Conservation (phyloP, 2,329 filamentous ascomycete species). For the Aureobasidium sp. region DNA sequence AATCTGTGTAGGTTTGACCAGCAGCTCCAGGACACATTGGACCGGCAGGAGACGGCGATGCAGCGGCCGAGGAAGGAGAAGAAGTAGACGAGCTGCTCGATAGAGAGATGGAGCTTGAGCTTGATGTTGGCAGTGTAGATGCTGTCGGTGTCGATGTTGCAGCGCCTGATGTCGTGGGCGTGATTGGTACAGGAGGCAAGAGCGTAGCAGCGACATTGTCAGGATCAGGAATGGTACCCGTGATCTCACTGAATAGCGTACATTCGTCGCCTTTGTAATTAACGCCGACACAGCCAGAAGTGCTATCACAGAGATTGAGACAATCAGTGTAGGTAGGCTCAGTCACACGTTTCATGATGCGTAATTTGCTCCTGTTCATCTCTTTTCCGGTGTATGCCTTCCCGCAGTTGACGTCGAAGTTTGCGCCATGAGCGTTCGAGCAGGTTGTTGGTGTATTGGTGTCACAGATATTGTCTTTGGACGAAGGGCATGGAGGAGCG, state of each 20-base stretch:
- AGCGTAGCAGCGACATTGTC: conserved; percentile 16
- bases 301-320: conserved; percentile 22
- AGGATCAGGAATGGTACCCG: conserved; percentile 21
- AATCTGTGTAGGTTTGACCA: conserved; percentile 19
- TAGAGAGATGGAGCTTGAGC: not conserved
- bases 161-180: conserved; percentile 4
- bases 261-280: conserved; percentile 25
- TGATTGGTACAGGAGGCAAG: not conserved
- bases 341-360: conserved; percentile 7
- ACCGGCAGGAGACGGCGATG: not conserved
- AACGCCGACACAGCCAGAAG: conserved; percentile 22
- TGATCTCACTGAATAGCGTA: conserved; percentile 24
- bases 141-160: not conserved
- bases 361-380: conserved; percentile 14
- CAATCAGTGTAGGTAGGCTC: conserved; percentile 19
- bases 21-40: conserved; percentile 19
- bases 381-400: conserved; percentile 19
- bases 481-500: conserved; percentile 9
- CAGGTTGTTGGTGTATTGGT: not conserved
- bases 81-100: not conserved
- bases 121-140: not conserved
- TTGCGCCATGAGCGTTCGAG: not conserved
- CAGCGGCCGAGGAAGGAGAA: not conserved
- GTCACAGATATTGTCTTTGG: conserved; percentile 3
- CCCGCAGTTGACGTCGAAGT: conserved; percentile 20